These are phyloP conservation scores for Cladophialophora carrionii DNA, from an alignment of 2,329 filamentous ascomycete genomes.

Conservation along the genomic window DNA sequence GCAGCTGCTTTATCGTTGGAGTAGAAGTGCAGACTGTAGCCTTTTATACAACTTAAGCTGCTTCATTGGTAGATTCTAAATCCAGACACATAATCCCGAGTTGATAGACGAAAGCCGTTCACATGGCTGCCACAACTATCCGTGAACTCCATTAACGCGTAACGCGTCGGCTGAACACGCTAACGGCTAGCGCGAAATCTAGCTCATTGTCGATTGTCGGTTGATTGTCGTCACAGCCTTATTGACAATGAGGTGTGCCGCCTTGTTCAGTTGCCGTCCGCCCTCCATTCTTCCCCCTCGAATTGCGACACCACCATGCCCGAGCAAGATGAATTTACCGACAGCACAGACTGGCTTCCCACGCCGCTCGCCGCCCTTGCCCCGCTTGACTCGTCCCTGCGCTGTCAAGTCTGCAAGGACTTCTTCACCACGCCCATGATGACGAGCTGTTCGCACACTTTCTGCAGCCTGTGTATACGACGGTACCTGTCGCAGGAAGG, in stretches of 20 bases:
- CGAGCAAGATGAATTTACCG: slow-evolving; percentile 39
- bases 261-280: not conserved
- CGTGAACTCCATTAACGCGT: not conserved
- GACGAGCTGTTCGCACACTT: slow-evolving; percentile 92
- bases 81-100: not conserved
- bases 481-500: slow-evolving; percentile 79
- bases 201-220: not conserved
- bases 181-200: not conserved
- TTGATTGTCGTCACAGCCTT: slow-evolving; percentile 1
- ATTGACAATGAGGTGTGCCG: not conserved
- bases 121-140: not conserved
- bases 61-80: not conserved
- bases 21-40: not conserved
- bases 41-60: not conserved
- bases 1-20: not conserved
- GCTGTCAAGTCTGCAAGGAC: slow-evolving; percentile 98
- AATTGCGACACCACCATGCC: slow-evolving; percentile 18
- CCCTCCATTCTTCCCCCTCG: not conserved
- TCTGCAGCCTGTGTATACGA: slow-evolving; percentile 94
- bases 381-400: slow-evolving; percentile 75
- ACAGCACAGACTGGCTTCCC: slow-evolving; percentile 54
- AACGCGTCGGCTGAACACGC: slow-evolving; percentile 2
- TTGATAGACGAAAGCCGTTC: not conserved
- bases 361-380: slow-evolving; percentile 51
- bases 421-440: slow-evolving; percentile 95